Evolutionary conservation across 2,329 filamentous ascomycete species (phyloP).

Genomic region (Sarocladium kiliense): DNA sequence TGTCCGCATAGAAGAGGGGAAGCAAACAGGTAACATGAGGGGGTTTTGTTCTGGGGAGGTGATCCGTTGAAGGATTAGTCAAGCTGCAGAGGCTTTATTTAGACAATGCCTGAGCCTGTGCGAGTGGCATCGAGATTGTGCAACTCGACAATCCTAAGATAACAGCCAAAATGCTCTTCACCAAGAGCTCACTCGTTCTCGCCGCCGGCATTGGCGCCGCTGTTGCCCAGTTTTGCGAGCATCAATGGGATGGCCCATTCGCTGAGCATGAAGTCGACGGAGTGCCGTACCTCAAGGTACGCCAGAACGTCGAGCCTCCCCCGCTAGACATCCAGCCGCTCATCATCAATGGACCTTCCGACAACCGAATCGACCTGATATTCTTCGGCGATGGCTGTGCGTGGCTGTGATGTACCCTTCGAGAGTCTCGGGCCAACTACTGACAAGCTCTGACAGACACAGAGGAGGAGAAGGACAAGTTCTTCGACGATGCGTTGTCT

Average conservation of each 20-base stretch:
- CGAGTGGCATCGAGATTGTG: too few relatives aligned
- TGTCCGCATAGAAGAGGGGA: not conserved
- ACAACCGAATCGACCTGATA: constrained; percentile 24
- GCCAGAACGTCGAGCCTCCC: constrained; percentile 17
- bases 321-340: constrained; percentile 24
- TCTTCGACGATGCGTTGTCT: constrained; percentile 22
- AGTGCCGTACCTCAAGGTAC: constrained; percentile 16
- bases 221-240: constrained; percentile 22
- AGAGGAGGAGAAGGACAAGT: constrained; percentile 24
- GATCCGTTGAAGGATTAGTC: not conserved
- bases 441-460: too few relatives aligned
- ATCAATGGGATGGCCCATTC: constrained; percentile 24
- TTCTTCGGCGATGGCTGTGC: constrained; percentile 26
- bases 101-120: too few relatives aligned
- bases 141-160: too few relatives aligned
- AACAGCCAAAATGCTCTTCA: not conserved
- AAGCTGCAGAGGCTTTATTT: not conserved
- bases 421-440: too few relatives aligned
- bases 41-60: not conserved
- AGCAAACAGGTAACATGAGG: not conserved
- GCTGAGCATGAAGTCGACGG: constrained; percentile 17
- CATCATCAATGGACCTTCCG: constrained; percentile 23
- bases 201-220: constrained; percentile 11
- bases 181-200: constrained; percentile 15
- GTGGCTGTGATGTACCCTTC: too few relatives aligned